Percentiles rank a stretch among this genome's conserved stretches.
These are phyloP conservation scores for Coniochaeta sp. DNA, from an alignment of 2,329 filamentous ascomycete genomes.

Conservation along the genomic window DNA sequence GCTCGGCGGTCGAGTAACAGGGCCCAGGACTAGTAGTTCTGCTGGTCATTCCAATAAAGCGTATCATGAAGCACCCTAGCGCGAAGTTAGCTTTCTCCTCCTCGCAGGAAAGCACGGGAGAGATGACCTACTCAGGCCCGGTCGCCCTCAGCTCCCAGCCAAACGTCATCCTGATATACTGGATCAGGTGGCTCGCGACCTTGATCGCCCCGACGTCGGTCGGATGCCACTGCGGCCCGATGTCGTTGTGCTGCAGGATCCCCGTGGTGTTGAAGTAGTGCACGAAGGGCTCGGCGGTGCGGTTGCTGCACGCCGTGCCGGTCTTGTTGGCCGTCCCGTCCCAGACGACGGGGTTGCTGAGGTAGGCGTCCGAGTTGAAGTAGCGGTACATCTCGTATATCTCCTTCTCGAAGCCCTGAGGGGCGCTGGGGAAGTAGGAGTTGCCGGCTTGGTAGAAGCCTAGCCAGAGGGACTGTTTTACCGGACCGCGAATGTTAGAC, in stretches of 20 bases:
- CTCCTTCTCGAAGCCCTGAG: constrained; percentile 37
- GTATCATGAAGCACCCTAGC: constrained; percentile 34
- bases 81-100: constrained; percentile 4
- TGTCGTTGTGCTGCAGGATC: constrained; percentile 55
- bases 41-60: constrained; percentile 44
- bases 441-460: constrained; percentile 44
- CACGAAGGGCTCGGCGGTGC: constrained; percentile 37
- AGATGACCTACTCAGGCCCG: constrained; percentile 41
- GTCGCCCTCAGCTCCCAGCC: constrained; percentile 48
- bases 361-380: constrained; percentile 39
- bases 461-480: constrained; percentile 41
- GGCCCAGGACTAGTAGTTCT: constrained; percentile 25
- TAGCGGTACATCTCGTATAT: constrained; percentile 42
- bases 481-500: constrained; percentile 7
- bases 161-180: constrained; percentile 48
- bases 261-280: constrained; percentile 56
- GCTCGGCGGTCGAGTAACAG: neutral
- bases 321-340: constrained; percentile 30
- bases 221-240: constrained; percentile 49
- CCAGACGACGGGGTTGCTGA: constrained; percentile 29
- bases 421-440: constrained; percentile 35
- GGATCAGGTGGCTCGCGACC: constrained; percentile 50
- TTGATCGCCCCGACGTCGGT: constrained; percentile 57
- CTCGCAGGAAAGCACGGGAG: constrained; percentile 11
- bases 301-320: constrained; percentile 16